Evolutionary conservation across 345 rosid species (phyloP).

Genomic region (Pugionium cornutum): DNA sequence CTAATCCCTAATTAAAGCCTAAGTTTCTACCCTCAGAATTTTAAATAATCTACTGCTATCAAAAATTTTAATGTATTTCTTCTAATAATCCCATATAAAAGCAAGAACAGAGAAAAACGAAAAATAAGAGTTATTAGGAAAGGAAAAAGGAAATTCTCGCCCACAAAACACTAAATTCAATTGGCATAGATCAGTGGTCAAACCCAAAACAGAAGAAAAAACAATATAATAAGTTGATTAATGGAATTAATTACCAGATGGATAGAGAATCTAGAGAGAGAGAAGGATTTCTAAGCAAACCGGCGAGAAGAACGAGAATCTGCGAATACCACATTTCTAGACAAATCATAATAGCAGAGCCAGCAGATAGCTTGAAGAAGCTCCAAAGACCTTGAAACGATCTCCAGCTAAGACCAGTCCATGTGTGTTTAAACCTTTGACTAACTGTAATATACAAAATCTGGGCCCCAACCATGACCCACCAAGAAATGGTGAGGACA

Average conservation of each 20-base stretch:
- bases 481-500: slow-evolving; percentile 79
- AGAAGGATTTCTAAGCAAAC: slow-evolving; percentile 64
- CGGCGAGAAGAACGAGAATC: slow-evolving; percentile 71
- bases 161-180: too few species aligned
- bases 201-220: too few species aligned
- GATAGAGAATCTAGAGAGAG: slow-evolving; percentile 70
- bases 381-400: slow-evolving; percentile 71
- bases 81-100: too few species aligned
- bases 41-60: too few species aligned
- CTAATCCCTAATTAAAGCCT: too few species aligned
- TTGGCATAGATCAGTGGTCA: too few species aligned
- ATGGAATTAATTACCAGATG: slow-evolving; percentile 55
- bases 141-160: too few species aligned
- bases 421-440: slow-evolving; percentile 51
- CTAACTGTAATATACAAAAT: slow-evolving; percentile 50
- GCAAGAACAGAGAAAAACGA: too few species aligned
- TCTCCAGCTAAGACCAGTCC: slow-evolving; percentile 58
- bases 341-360: slow-evolving; percentile 87
- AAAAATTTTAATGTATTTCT: too few species aligned
- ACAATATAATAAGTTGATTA: background rate
- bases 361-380: slow-evolving; percentile 62
- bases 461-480: slow-evolving; percentile 70
- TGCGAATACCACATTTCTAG: slow-evolving; percentile 83
- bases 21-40: too few species aligned
- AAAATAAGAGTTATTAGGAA: too few species aligned